phyloP scores from a whole-genome alignment of 805 yeast genomes.

The Barnettozyma salicaria region DNA sequence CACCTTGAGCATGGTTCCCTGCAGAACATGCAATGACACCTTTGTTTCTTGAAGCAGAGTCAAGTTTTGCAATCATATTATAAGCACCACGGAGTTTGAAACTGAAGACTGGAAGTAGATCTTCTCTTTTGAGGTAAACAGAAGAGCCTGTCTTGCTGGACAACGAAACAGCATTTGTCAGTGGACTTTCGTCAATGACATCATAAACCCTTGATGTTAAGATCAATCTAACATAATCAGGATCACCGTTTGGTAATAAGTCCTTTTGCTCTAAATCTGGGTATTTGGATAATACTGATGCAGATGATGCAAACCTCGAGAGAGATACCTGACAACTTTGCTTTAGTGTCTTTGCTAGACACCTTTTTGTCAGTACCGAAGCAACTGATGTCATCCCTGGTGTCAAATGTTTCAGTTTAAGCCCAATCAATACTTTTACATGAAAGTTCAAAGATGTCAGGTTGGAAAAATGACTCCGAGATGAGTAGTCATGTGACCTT shows the following conservation, averaged over 20 bases:
- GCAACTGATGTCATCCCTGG: no score
- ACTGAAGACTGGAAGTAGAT: constrained; percentile 87
- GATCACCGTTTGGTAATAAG: constrained; percentile 54
- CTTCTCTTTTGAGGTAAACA: constrained; percentile 83
- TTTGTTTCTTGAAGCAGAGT: constrained; percentile 47
- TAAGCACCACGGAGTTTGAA: constrained; percentile 97
- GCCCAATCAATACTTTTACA: no score
- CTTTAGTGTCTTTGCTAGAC: neutral
- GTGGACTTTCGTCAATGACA: constrained; percentile 86
- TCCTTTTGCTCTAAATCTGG: constrained; percentile 38
- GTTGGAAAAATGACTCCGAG: no score
- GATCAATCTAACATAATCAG: constrained; percentile 91
- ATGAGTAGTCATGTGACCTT: no score
- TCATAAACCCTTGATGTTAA: constrained; percentile 92
- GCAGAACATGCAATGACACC: constrained; percentile 99
- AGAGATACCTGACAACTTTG: neutral
- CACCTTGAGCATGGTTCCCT: constrained; percentile 99
- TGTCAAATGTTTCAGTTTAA: no score
- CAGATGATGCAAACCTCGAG: neutral
- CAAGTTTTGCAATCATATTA: constrained; percentile 89
- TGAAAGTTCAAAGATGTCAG: no score
- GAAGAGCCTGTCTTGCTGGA: constrained; percentile 72
- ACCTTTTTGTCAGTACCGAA: no score
- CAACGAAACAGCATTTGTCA: constrained; percentile 66
- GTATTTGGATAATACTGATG: constrained; percentile 8